Evolutionary conservation across 192 early-diverging fungal species (phyloP).

Genomic region (Backusella westeae): DNA sequence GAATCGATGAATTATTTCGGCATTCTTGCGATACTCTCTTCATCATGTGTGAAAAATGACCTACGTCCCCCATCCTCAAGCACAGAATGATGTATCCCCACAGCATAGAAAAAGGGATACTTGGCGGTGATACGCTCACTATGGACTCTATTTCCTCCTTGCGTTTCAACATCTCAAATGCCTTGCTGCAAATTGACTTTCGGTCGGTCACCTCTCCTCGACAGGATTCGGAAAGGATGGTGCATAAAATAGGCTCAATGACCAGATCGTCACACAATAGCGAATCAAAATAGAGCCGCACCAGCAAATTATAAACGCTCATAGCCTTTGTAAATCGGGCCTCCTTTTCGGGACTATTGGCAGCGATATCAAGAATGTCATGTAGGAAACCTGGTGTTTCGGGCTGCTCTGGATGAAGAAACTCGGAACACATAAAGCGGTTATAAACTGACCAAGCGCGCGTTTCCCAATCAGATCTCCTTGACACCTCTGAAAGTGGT

Average conservation of each 20-base stretch:
- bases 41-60: conserved; percentile 5
- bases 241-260: conserved; percentile 20
- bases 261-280: conserved; percentile 22
- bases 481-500: conserved; percentile 15
- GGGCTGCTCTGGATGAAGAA: conserved; percentile 6
- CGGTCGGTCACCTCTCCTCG: not conserved
- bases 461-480: conserved; percentile 14
- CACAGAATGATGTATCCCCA: conserved; percentile 17
- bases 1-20: not conserved
- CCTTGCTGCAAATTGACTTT: conserved; percentile 7
- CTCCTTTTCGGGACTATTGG: conserved; percentile 17
- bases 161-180: conserved; percentile 1
- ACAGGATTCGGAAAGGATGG: conserved; percentile 12
- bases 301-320: conserved; percentile 10
- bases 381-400: conserved; percentile 18
- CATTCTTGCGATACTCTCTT: not conserved
- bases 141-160: conserved; percentile 10
- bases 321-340: conserved; percentile 18
- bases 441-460: conserved; percentile 20
- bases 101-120: not conserved
- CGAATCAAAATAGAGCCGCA: not conserved
- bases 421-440: conserved; percentile 21
- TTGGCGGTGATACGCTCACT: not conserved
- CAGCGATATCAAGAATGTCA: conserved; percentile 13
- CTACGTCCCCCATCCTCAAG: conserved; percentile 13